Evolutionary conservation across 192 early-diverging fungal species (phyloP), one percentile per base, ranked within the genome.

Genomic region (Chytriomyces confervae): DNA sequence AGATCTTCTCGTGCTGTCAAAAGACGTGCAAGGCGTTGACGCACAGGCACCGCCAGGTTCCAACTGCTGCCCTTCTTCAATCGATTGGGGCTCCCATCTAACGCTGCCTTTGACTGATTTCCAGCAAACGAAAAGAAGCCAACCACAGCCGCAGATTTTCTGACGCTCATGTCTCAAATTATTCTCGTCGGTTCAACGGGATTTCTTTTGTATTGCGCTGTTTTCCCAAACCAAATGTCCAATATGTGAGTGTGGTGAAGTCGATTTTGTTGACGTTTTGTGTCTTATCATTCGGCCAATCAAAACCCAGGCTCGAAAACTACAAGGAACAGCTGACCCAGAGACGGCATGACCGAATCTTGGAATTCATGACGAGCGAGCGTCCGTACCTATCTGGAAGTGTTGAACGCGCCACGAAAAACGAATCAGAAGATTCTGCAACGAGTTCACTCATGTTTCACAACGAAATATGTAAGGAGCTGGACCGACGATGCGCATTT

Each of bases 361-460:
- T 79, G 7, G 71, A 72, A 9, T 74, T 66, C 60, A 72, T 79
- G 78, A 27, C 69, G 11, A 66, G 24, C n/a, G 69, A 79, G 8
- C 68, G 78, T 23, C 29, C 20, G 13, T 74, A 79, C 50, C 7
- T 57, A 3, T 7, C 7, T 36, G 76, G 76, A 74, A 16, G 44
- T 10, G 66, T 70, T 8, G 57, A 71, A 61, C 67, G 47, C n/a
- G 57, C 57, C 24, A 50, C 47, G 23, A 64, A 50, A 36, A 6
- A 16, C 10, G 62, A 63, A 24, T 6, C 62, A 23, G 74, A 10
- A 6, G 7, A 44, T 6, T 47, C 8, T 57, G 53, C 53, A 46
- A 76, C 64, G 29, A 16, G 50, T 16, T 62, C 60, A 6, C 74
- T 76, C 46, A 66, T 76, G 63, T 76, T 76, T 66, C 29, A 18